Evolutionary conservation across 805 yeast species (phyloP), one percentile per base, ranked within the genome.

Genomic region (Saturnispora sekii): DNA sequence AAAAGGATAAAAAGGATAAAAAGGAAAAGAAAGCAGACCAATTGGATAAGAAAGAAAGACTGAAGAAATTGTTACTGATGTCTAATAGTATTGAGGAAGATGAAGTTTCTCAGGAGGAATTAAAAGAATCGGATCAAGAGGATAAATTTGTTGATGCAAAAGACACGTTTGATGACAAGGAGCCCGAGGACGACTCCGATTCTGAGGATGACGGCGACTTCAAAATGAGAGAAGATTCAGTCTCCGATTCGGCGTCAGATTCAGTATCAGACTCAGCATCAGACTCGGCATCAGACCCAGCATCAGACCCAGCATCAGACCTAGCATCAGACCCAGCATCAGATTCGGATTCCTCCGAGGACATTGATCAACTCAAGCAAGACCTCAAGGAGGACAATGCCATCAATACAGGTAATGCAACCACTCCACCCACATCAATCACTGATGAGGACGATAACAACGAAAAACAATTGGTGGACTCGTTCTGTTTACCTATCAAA

Each of bases 1-100:
- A 74, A 72, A 54, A 69, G 70, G 31, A 69, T 21, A 21, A 21
- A 72, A 46, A 68, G 65, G 47, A 61, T 56, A 51, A 48, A n/a
- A 10, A 21, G 34, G 14, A 5, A 29, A 17, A 14, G 43, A 44
- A 35, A 14, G 28, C 10, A 15, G 15, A 10, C 17, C 36, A 35
- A 44, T 29, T 3, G 32, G 28, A 5, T 39, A 29, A 38, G 30
- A 45, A 48, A 15, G 40, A 40, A 11, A 45, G 44, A 44, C 26
- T 49, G 26, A 49, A 47, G n/a, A 31, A 17, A 21, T 9, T 48
- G 26, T 35, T 49, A 18, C 21, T 48, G 4, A 39, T 45, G n/a
- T 47, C 52, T 5, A 42, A 44, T 28, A 48, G 35, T 14, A 26
- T 14, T 10, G 30, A 32, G 3, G 28, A 15, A 31, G 43, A 44